Percentiles rank a stretch among this genome's conserved stretches.
phyloP scores from a whole-genome alignment of 140 eudicot species.

The Anethum foeniculum region DNA sequence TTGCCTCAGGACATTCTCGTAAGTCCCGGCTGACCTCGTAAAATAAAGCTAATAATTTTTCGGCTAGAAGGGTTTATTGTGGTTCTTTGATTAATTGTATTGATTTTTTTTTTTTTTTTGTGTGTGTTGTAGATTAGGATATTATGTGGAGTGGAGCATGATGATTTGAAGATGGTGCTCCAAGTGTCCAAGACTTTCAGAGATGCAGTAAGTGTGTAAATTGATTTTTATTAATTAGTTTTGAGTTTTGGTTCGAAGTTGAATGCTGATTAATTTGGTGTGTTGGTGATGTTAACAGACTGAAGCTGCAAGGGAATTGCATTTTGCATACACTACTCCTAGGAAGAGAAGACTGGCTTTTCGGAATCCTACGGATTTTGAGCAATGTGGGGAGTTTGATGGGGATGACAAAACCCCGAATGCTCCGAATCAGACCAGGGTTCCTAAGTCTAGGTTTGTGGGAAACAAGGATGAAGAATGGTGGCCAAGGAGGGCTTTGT shows the following conservation, averaged over 20 bases:
- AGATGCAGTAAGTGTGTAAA: conserved; percentile 57
- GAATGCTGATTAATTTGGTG: background rate
- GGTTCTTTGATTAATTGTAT: background rate
- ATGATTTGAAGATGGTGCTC: conserved; percentile 60
- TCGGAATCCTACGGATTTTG: conserved; percentile 27
- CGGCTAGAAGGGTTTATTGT: background rate
- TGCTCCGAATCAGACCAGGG: conserved; percentile 50
- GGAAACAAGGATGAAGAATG: conserved; percentile 26
- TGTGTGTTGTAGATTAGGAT: conserved; percentile 52
- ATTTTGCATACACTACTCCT: conserved; percentile 68
- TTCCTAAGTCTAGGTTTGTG: conserved; percentile 21
- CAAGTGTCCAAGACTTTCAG: conserved; percentile 54
- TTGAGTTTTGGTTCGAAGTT: background rate
- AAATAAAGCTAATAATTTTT: no score
- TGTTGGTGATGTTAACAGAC: conserved; percentile 30
- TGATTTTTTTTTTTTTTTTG: background rate
- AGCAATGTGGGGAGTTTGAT: conserved; percentile 19
- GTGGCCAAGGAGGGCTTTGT: conserved; percentile 21
- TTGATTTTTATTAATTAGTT: background rate
- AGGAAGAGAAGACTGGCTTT: conserved; percentile 38
- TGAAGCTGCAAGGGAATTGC: conserved; percentile 47
- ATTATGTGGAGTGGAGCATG: conserved; percentile 78
- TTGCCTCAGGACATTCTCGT: conserved; percentile 78
- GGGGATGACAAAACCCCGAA: conserved; percentile 42
- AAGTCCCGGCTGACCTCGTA: conserved; percentile 15